phyloP scores from a whole-genome alignment of 164 flowering plant species.

The Liriodendron chinense region DNA sequence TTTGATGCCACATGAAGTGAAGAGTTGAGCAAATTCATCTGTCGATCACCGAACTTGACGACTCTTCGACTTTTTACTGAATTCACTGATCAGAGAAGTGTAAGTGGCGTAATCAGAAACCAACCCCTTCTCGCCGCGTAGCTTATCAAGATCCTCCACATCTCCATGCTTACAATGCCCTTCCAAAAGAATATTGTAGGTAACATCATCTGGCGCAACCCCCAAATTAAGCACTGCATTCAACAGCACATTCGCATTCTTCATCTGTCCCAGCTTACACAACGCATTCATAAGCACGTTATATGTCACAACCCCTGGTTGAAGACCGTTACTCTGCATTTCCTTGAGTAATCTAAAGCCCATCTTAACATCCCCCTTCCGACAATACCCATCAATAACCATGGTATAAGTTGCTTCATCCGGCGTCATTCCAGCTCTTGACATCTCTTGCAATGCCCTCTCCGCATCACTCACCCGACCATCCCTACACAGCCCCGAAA shows the following conservation, averaged over 20 bases:
- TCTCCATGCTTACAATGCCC: slow-evolving; percentile 62
- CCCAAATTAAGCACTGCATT: slow-evolving; percentile 72
- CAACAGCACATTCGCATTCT: slow-evolving; percentile 64
- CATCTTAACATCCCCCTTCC: slow-evolving; percentile 56
- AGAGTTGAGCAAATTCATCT: neutral
- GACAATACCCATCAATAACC: slow-evolving; percentile 72
- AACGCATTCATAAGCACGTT: slow-evolving; percentile 77
- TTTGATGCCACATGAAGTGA: neutral
- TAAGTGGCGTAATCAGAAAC: slow-evolving; percentile 67
- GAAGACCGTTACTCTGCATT: slow-evolving; percentile 52
- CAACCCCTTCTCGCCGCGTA: slow-evolving; percentile 60
- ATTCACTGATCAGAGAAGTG: slow-evolving; percentile 38
- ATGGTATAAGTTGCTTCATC: slow-evolving; percentile 71
- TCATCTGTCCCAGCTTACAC: slow-evolving; percentile 70
- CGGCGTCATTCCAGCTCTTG: slow-evolving; percentile 45
- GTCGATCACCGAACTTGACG: slow-evolving; percentile 15
- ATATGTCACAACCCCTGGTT: slow-evolving; percentile 57
- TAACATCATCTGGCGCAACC: slow-evolving; percentile 73
- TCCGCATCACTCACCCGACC: slow-evolving; percentile 58
- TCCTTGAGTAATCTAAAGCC: slow-evolving; percentile 65
- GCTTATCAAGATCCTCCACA: slow-evolving; percentile 25
- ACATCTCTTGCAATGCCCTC: slow-evolving; percentile 58
- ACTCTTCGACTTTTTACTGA: slow-evolving; percentile 29
- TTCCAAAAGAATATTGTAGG: slow-evolving; percentile 72
- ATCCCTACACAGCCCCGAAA: slow-evolving; percentile 57